Base-by-base conservation (phyloP, 345 rosid genomes). In the Arabidopsis arenosa region DNA sequence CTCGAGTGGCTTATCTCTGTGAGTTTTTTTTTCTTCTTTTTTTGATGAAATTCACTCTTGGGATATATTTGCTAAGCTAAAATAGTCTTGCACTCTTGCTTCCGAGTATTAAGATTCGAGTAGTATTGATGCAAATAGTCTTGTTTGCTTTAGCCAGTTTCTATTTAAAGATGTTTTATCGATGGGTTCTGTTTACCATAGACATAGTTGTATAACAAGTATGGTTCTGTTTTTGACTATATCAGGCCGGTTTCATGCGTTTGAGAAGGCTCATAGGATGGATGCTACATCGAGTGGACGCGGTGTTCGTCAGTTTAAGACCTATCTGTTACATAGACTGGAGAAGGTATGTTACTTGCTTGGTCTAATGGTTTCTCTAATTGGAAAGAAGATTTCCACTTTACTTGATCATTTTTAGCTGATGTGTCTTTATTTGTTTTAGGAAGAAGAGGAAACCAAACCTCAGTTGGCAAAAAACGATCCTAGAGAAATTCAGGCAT, bases 231-330 rank as follows among this genome's bases (percentile, higher is more conserved):
- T 41, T 48, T 36, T n/a, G 6, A 65, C 18, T 8, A 59, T 32
- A 5, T 61, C 70, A 94, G 99, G 99, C 71, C 99, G 97, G n/a
- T 89, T 89, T 82, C 85, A 84, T 85, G 99, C 96, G 23, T 85
- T 92, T 44, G 99, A 94, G 88, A 88, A 70, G 80, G 96, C 97
- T 83, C 97, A 92, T 79, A 70, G 5, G 76, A 84, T 83, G 86
- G 93, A 92, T 74, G 86, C 87, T 55, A 63, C 73, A 4, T 80
- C 97, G 28, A 53, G 37, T 63, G 99, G 97, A 69, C 88, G 88
- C 5, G 97, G 99, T 69, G 97, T 90, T 75, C 93, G 93, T 39
- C 97, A 94, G 77, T 94, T 90, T 75, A 94, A 90, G 93, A 92
- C 97, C 44, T 88, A 89, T 75, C 76, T 94, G 65, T 63, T 92